Base-by-base conservation (phyloP, 495 filamentous ascomycete genomes). In the Penicillium simplicissimum region DNA sequence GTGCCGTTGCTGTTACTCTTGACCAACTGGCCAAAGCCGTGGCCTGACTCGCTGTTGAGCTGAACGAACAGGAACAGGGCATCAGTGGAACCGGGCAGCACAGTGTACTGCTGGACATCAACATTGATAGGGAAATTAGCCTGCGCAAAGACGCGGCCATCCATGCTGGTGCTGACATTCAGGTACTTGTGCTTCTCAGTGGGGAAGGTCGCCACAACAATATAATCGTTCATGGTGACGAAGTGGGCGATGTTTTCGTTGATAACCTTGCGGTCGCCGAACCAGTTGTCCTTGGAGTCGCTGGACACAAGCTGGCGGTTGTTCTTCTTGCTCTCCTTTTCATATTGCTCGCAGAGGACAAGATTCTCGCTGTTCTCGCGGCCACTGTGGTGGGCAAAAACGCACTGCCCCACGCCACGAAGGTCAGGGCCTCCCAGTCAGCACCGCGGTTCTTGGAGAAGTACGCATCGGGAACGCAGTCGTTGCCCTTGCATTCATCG, bases 1-100 rank as follows among this genome's bases (percentile, higher is more conserved):
- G 95, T 98, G 38, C 95, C 95, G 69, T 98, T 98, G 67, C 91
- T 97, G 76, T 99, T 99, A 66, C 92, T 96, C 82, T 98, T 98
- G 69, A 99, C 82, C 55, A 99, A 88, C 25, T 86, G 86, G n/a
- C 95, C 95, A 63, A 89, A 92, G 56, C 87, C 85, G 36, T 81
- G 82, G 4, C 81, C 87, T 25, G 78, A 66, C 8, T 75, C 74
- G 28, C 78, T 80, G 58, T 87, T 87, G 52, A 91, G 88, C 3
- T 87, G 91, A 15, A 98, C 93, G 61, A 97, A 92, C 57, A 99
- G 74, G 79, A 98, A 97, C 53, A 97, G 81, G 8, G 95, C 88
- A 75, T 97, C 92, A 0, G 91, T 96, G 10, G 90, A 92, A 72
- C 91, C 95, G 63, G 96, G 92, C 17, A 99, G 83, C 7, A 97